phyloP scores from a whole-genome alignment of 2,329 filamentous ascomycete species.

The Periconia sp. region DNA sequence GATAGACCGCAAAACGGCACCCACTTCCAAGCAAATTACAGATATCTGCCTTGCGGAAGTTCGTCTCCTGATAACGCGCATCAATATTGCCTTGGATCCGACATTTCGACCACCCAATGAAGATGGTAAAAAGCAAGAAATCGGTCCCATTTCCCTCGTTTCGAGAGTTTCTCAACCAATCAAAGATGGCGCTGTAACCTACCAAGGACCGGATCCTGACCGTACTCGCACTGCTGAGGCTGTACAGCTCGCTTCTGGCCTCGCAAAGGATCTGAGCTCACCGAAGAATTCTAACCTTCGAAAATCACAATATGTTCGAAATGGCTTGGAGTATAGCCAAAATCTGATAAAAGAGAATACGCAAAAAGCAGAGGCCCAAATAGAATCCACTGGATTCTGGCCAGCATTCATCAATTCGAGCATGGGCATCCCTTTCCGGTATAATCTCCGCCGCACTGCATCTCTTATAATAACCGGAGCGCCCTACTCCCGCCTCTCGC shows the following conservation, averaged over 20 bases:
- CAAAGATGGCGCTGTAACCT: conserved; percentile 49
- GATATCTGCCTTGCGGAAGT: conserved; percentile 70
- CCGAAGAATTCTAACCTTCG: conserved; percentile 25
- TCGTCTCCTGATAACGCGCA: conserved; percentile 65
- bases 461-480: conserved; percentile 70
- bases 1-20: conserved; percentile 77
- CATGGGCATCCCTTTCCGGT: conserved; percentile 69
- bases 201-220: conserved; percentile 43
- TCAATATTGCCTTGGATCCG: conserved; percentile 54
- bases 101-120: conserved; percentile 19
- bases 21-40: conserved; percentile 80
- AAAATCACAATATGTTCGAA: conserved; percentile 40
- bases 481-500: conserved; percentile 64
- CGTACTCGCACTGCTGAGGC: conserved; percentile 36
- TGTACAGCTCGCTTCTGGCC: conserved; percentile 41
- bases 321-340: conserved; percentile 20
- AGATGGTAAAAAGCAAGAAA: conserved; percentile 14
- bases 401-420: conserved; percentile 45
- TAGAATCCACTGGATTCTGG: conserved; percentile 25
- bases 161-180: conserved; percentile 54
- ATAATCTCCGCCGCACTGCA: conserved; percentile 67
- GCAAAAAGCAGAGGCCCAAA: neutral
- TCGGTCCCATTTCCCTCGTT: conserved; percentile 47
- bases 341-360: neutral
- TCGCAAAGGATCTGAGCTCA: conserved; percentile 45